Evolutionary conservation across 2,329 filamentous ascomycete species (phyloP).

Genomic region (Colletotrichum plurivorum): DNA sequence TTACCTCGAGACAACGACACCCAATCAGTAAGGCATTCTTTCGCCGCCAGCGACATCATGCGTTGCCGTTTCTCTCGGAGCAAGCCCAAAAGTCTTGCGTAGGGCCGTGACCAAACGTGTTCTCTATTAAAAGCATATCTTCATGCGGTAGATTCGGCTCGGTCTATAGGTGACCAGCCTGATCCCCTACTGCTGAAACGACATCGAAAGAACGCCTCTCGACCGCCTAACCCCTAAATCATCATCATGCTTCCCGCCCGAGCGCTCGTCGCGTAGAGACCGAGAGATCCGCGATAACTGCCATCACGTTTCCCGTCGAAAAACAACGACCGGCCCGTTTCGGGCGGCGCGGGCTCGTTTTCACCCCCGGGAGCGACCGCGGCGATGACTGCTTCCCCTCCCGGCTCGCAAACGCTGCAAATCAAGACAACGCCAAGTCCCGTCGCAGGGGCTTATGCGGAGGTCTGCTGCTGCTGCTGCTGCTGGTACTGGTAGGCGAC

Average conservation of each 20-base stretch:
- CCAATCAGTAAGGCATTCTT: background rate
- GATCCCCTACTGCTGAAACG: conserved; percentile 14
- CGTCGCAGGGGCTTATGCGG: conserved; percentile 34
- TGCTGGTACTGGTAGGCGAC: conserved; percentile 89
- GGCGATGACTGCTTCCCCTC: background rate
- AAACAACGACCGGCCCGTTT: background rate
- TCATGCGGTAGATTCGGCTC: conserved; percentile 24
- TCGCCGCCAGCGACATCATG: background rate
- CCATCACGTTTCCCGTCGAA: conserved; percentile 6
- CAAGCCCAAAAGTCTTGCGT: background rate
- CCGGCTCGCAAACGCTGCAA: background rate
- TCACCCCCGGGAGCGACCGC: conserved; percentile 6
- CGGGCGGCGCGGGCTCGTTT: conserved; percentile 15
- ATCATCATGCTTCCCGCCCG: conserved; percentile 15
- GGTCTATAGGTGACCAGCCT: conserved; percentile 10
- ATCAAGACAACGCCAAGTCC: conserved; percentile 4
- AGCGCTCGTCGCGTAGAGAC: background rate
- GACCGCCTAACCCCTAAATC: conserved; percentile 2
- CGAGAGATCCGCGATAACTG: conserved; percentile 1
- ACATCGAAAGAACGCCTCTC: conserved; percentile 11
- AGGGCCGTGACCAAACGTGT: conserved; percentile 25
- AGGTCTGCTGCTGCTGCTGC: conserved; percentile 62
- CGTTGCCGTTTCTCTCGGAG: background rate
- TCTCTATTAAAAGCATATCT: conserved; percentile 38
- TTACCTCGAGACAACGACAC: background rate